phyloP scores from a whole-genome alignment of 192 early-diverging fungal genomes.

The Coemansia pectinata region DNA sequence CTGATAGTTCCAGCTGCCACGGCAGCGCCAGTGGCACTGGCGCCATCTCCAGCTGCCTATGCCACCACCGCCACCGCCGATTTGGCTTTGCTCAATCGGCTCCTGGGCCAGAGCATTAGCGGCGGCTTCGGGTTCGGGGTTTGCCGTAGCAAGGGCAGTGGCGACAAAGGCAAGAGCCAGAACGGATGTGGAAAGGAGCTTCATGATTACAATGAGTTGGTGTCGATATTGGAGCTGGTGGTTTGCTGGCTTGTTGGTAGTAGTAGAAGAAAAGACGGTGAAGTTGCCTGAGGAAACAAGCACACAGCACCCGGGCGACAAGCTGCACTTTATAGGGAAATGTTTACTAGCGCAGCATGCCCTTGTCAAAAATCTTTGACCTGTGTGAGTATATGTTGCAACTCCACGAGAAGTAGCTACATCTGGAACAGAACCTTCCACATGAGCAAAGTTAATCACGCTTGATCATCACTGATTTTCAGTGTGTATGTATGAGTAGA shows the following conservation, averaged over 20 bases:
- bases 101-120: not conserved
- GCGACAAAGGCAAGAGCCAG: not conserved
- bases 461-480: not conserved
- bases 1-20: slow-evolving; percentile 6
- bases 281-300: not conserved
- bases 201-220: not conserved
- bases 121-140: not conserved
- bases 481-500: not conserved
- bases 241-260: not conserved
- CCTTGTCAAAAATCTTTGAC: not conserved
- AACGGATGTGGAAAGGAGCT: not conserved
- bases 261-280: not conserved
- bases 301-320: not conserved
- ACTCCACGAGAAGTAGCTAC: not conserved
- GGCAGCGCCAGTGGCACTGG: not conserved
- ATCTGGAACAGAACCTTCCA: not conserved
- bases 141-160: not conserved
- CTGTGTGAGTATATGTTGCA: not conserved
- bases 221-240: not conserved
- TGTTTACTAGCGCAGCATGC: not conserved
- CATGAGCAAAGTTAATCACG: not conserved
- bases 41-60: not conserved
- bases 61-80: not conserved
- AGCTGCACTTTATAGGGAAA: not conserved
- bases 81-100: too few relatives aligned